Evolutionary conservation across 2,329 filamentous ascomycete species (phyloP), one percentile per base, ranked within the genome.

Genomic region (Cladobotryum protrusum): DNA sequence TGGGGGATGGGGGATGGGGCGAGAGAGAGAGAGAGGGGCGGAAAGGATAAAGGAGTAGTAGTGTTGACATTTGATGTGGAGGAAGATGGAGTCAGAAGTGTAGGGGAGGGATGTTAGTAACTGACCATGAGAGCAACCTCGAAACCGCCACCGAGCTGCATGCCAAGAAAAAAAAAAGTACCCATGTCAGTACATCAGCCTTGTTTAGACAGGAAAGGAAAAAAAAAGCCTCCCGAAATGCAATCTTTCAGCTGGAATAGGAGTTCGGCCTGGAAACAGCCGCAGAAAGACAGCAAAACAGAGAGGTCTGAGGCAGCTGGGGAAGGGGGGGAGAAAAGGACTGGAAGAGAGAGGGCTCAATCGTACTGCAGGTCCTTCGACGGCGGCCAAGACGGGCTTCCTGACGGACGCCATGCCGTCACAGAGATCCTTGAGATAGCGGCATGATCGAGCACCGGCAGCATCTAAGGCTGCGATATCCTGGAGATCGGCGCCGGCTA

Each of bases 321-420:
- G 18, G 32, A 34, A 35, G 37, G 42, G 34, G 13, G 15, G 45
- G 52, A 52, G 24, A 72, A 59, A 52, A 9, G 44, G 51, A 12
- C 18, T 24, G 9, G 34, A 7, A 24, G 7, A 24, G 20, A 24
- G 7, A 24, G 7, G 7, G 35, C 13, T 49, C 43, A 19, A 53
- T 66, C 74, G 66, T 57, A 77, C 74, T 54, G 75, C 75, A 60
- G 72, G 69, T 44, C 75, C 75, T 54, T 74, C 68, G 18, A 78
- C 73, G 17, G 73, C 73, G 9, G 74, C 74, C 49, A 78, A 65
- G 43, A 76, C 56, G 2, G 75, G 75, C 57, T 77, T 77, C 29
- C 63, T 61, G 46, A 68, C 60, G 47, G 59, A 58, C 39, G 55
- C 53, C 58, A 68, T 61, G 52, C 63, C 65, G 45, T 57, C 43